A percentile compares a stretch with the other conserved stretches of the same genome.
Evolutionary conservation across 1,139 yeast species (phyloP).

Genomic region (Blastobotrys arbuscula): DNA sequence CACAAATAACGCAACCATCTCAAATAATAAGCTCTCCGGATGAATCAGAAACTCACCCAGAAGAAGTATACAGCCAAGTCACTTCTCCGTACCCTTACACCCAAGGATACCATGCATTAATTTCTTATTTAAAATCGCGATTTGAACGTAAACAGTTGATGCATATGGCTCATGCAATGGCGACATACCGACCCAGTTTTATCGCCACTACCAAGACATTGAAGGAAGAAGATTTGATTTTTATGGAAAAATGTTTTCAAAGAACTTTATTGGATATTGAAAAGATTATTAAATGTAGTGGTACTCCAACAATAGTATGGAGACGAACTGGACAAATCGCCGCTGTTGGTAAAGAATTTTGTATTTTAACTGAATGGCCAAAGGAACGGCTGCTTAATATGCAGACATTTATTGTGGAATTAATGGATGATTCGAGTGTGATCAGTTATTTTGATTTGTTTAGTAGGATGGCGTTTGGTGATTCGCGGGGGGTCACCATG

Average conservation of each 20-base stretch:
- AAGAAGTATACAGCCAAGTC: slow-evolving; percentile 28
- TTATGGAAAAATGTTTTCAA: slow-evolving; percentile 94
- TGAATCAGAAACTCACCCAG: slow-evolving; percentile 23
- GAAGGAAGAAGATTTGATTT: slow-evolving; percentile 83
- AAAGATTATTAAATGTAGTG: slow-evolving; percentile 71
- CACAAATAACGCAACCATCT: background rate
- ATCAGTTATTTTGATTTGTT: slow-evolving; percentile 83
- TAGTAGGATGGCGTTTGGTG: slow-evolving; percentile 84
- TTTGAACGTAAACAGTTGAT: slow-evolving; percentile 69
- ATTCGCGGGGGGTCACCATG: slow-evolving; percentile 80
- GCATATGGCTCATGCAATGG: slow-evolving; percentile 83
- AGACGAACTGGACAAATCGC: slow-evolving; percentile 91
- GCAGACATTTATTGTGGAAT: slow-evolving; percentile 71
- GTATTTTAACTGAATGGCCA: slow-evolving; percentile 84
- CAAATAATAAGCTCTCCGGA: slow-evolving; percentile 9
- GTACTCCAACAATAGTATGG: slow-evolving; percentile 95
- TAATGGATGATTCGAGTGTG: slow-evolving; percentile 81
- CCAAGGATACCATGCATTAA: slow-evolving; percentile 79
- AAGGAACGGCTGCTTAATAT: slow-evolving; percentile 51
- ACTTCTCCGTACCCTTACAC: slow-evolving; percentile 74
- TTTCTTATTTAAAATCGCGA: slow-evolving; percentile 65
- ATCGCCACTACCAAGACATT: slow-evolving; percentile 87
- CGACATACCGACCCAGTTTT: slow-evolving; percentile 83
- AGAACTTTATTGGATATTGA: slow-evolving; percentile 82
- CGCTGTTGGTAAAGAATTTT: slow-evolving; percentile 87